phyloP scores from a whole-genome alignment of 129 eudicot genomes.

The Mikania micrantha region DNA sequence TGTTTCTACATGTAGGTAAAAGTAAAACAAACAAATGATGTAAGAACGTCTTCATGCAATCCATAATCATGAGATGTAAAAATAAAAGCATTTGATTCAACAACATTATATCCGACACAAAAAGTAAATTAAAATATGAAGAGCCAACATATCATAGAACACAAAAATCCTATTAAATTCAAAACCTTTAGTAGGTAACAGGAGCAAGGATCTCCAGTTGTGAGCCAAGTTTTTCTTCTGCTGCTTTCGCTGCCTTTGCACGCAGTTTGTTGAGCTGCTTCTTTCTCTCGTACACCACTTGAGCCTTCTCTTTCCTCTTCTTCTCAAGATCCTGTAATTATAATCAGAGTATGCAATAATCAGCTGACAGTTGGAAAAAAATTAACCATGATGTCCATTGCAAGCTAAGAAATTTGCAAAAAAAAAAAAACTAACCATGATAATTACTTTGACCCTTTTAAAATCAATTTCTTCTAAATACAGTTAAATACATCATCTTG shows the following conservation, averaged over 20 bases:
- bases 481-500: too few relatives aligned
- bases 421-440: too few relatives aligned
- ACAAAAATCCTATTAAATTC: slow-evolving; percentile 27
- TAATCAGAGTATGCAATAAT: too few relatives aligned
- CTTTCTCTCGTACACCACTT: slow-evolving; percentile 64
- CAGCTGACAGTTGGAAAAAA: too few relatives aligned
- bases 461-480: background rate
- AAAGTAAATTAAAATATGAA: slow-evolving; percentile 1
- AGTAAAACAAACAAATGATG: background rate
- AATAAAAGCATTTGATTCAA: slow-evolving; percentile 8
- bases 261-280: slow-evolving; percentile 54
- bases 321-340: slow-evolving; percentile 58
- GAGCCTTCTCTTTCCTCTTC: slow-evolving; percentile 70
- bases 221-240: slow-evolving; percentile 59
- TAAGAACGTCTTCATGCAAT: background rate
- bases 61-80: background rate
- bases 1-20: background rate
- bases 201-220: slow-evolving; percentile 51
- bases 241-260: slow-evolving; percentile 63
- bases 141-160: slow-evolving; percentile 5
- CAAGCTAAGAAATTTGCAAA: too few relatives aligned
- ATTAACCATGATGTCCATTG: too few relatives aligned
- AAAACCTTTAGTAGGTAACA: slow-evolving; percentile 46
- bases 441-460: too few relatives aligned
- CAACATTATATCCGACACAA: slow-evolving; percentile 6